Evolutionary conservation across 2,329 filamentous ascomycete genomes (phyloP).

Genomic region (Penicillium sp.): DNA sequence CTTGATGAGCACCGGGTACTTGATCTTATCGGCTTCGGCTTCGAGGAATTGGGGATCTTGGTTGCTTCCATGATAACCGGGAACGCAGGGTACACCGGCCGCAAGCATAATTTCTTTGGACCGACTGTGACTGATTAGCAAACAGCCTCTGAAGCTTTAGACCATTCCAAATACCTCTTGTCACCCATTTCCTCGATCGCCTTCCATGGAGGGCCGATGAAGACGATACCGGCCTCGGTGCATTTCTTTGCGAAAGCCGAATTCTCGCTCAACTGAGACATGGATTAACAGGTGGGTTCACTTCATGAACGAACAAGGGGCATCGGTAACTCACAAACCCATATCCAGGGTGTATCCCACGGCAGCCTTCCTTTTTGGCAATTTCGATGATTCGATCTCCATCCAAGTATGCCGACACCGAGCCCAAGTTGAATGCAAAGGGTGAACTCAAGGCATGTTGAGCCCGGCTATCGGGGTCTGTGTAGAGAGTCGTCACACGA

Average conservation of each 20-base stretch:
- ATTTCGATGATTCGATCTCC: constrained; percentile 89
- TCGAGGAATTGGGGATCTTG: constrained; percentile 70
- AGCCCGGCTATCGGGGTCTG: constrained; percentile 81
- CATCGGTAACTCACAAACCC: constrained; percentile 65
- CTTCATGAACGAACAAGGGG: not conserved
- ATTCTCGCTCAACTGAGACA: constrained; percentile 76
- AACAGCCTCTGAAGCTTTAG: not conserved
- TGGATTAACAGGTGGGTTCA: not conserved
- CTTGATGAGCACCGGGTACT: constrained; percentile 68
- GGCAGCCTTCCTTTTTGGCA: constrained; percentile 82
- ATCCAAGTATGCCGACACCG: constrained; percentile 86
- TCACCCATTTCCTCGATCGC: constrained; percentile 86
- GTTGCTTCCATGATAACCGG: constrained; percentile 88
- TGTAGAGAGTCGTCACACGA: constrained; percentile 91
- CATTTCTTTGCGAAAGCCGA: constrained; percentile 86
- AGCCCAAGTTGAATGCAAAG: constrained; percentile 81
- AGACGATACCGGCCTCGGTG: constrained; percentile 85
- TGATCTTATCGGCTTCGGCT: constrained; percentile 72
- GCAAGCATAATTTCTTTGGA: constrained; percentile 97
- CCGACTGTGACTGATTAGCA: constrained; percentile 49
- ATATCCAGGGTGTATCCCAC: constrained; percentile 94
- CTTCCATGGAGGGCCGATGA: constrained; percentile 84
- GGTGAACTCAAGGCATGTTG: constrained; percentile 88
- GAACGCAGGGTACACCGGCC: constrained; percentile 94
- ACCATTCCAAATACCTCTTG: constrained; percentile 65